Percentiles rank a stretch among this genome's conserved stretches.
Evolutionary conservation across 345 rosid genomes (phyloP).

Genomic region (Triadica sebifera): DNA sequence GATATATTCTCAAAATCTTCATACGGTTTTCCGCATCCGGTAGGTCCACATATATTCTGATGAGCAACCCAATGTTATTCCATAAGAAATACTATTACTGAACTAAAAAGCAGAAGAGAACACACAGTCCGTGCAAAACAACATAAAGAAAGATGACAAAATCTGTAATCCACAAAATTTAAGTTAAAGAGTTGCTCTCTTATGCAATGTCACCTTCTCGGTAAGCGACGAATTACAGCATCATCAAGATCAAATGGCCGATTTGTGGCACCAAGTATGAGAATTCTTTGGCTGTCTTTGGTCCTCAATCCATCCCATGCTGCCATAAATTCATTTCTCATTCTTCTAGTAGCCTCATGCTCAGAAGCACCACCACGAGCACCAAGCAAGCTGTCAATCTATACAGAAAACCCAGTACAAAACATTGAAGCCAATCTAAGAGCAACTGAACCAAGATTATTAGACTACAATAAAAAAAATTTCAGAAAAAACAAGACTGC

Average conservation of each 20-base stretch:
- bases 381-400: constrained; percentile 98
- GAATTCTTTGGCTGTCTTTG: constrained; percentile 92
- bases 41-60: constrained; percentile 89
- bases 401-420: constrained; percentile 9
- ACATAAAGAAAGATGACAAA: not conserved
- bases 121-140: not conserved
- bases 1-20: constrained; percentile 83
- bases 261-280: constrained; percentile 97
- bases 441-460: constrained; percentile 1
- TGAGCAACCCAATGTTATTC: constrained; percentile 18
- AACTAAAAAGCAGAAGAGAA: constrained; percentile 4
- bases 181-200: not conserved
- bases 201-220: constrained; percentile 65
- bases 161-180: not conserved
- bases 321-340: constrained; percentile 99
- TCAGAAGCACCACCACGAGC: constrained; percentile 96
- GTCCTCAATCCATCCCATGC: constrained; percentile 99
- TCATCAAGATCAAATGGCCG: constrained; percentile 99
- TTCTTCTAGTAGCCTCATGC: constrained; percentile 97
- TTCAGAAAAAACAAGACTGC: not conserved
- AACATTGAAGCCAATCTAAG: not conserved
- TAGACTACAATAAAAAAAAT: no score
- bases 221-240: constrained; percentile 95
- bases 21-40: constrained; percentile 86
- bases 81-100: constrained; percentile 13